Conservation (phyloP, 1,284 basidiomycete genomes). For the Crucibulum parvulum region DNA sequence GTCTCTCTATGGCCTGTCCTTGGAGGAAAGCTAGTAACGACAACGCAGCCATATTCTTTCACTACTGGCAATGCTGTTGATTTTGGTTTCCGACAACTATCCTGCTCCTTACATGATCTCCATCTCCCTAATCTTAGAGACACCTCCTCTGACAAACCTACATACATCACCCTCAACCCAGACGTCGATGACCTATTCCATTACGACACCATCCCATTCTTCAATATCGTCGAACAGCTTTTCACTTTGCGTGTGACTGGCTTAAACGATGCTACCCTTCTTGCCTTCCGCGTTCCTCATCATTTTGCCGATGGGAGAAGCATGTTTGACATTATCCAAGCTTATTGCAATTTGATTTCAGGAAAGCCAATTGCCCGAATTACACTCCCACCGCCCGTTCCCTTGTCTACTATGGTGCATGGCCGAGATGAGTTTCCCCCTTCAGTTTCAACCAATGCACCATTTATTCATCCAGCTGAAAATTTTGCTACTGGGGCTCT, state of each 20-base stretch:
- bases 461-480: not conserved
- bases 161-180: too few relatives aligned
- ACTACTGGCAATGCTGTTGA: not conserved
- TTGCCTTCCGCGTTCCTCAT: not conserved
- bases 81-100: not conserved
- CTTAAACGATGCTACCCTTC: not conserved
- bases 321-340: not conserved
- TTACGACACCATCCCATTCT: not conserved
- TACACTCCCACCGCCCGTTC: not conserved
- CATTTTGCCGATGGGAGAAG: not conserved
- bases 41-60: not conserved
- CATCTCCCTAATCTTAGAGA: too few relatives aligned
- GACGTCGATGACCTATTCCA: not conserved
- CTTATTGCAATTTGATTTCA: not conserved
- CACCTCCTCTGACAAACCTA: too few relatives aligned
- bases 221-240: not conserved
- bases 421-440: not conserved
- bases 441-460: not conserved
- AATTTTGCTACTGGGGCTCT: not conserved
- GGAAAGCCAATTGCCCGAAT: not conserved
- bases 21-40: not conserved
- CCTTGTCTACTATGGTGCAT: not conserved
- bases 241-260: not conserved
- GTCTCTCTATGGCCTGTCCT: not conserved
- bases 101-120: not conserved